Conservation (phyloP, 495 filamentous ascomycete genomes). For the Aspergillus sclerotioniger region DNA sequence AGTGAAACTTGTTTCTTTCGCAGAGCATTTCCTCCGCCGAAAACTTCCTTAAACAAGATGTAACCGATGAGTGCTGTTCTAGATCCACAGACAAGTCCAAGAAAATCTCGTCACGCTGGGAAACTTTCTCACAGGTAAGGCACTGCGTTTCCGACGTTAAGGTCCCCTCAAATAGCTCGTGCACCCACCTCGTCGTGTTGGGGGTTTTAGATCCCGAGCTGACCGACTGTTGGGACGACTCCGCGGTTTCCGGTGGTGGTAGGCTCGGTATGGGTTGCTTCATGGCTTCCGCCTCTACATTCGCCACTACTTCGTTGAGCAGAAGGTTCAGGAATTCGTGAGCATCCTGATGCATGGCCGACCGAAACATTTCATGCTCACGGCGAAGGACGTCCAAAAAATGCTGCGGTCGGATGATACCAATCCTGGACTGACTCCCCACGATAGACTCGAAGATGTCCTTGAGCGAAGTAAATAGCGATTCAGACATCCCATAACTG, state of each 20-base stretch:
- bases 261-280: conserved; percentile 40
- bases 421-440: conserved; percentile 75
- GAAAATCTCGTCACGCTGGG: conserved; percentile 92
- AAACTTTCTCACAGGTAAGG: conserved; percentile 92
- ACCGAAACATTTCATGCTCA: conserved; percentile 96
- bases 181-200: conserved; percentile 81
- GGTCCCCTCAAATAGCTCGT: conserved; percentile 93
- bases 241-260: conserved; percentile 35
- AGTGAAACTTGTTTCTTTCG: conserved; percentile 97
- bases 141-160: conserved; percentile 96
- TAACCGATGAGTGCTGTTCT: conserved; percentile 93
- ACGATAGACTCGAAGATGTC: conserved; percentile 95
- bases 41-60: conserved; percentile 90
- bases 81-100: conserved; percentile 94
- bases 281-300: conserved; percentile 80
- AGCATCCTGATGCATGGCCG: conserved; percentile 96
- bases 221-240: conserved; percentile 41
- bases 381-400: conserved; percentile 91
- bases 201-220: conserved; percentile 47
- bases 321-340: conserved; percentile 95
- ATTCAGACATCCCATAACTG: conserved; percentile 90
- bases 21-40: conserved; percentile 99
- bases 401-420: conserved; percentile 87
- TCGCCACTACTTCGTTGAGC: conserved; percentile 92
- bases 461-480: conserved; percentile 88